Percentiles rank a stretch among this genome's conserved stretches.
phyloP scores from a whole-genome alignment of 768 basidiomycete genomes.

The Scleroderma bovista region DNA sequence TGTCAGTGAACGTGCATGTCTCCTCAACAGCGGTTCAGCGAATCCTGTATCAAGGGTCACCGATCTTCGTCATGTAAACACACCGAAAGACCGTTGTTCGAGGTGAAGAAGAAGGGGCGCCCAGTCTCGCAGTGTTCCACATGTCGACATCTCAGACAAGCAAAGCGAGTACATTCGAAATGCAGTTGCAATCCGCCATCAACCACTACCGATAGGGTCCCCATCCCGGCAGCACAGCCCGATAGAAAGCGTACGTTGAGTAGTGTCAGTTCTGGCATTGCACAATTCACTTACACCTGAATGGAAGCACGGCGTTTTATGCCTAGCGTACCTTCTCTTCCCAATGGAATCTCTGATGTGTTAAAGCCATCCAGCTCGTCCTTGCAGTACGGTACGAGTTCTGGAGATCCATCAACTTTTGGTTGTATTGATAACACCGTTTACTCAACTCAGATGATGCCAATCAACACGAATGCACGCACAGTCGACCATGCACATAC shows the following conservation, averaged over 20 bases:
- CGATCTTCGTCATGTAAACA: slow-evolving; percentile 87
- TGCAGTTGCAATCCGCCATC: slow-evolving; percentile 59
- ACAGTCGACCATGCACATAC: slow-evolving; percentile 52
- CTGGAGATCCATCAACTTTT: neutral
- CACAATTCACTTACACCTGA: slow-evolving; percentile 13
- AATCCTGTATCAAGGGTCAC: slow-evolving; percentile 93
- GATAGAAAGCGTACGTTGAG: slow-evolving; percentile 28
- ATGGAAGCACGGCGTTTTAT: slow-evolving; percentile 57
- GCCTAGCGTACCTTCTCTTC: slow-evolving; percentile 64
- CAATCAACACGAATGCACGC: slow-evolving; percentile 60
- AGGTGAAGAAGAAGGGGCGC: slow-evolving; percentile 90
- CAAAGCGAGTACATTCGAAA: slow-evolving; percentile 75
- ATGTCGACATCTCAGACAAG: slow-evolving; percentile 78
- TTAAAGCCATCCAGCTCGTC: slow-evolving; percentile 23
- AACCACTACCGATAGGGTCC: slow-evolving; percentile 22
- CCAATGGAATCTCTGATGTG: slow-evolving; percentile 66
- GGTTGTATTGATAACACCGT: slow-evolving; percentile 6
- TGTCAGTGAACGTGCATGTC: neutral
- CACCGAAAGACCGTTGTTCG: slow-evolving; percentile 83
- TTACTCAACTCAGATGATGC: slow-evolving; percentile 42
- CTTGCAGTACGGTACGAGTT: slow-evolving; percentile 40
- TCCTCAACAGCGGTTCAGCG: slow-evolving; percentile 39
- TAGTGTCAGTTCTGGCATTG: neutral
- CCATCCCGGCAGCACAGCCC: slow-evolving; percentile 27
- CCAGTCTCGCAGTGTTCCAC: slow-evolving; percentile 86